These are phyloP conservation scores for Pyrenula massariospora DNA, from an alignment of 495 filamentous ascomycete genomes.

Conservation along the genomic window DNA sequence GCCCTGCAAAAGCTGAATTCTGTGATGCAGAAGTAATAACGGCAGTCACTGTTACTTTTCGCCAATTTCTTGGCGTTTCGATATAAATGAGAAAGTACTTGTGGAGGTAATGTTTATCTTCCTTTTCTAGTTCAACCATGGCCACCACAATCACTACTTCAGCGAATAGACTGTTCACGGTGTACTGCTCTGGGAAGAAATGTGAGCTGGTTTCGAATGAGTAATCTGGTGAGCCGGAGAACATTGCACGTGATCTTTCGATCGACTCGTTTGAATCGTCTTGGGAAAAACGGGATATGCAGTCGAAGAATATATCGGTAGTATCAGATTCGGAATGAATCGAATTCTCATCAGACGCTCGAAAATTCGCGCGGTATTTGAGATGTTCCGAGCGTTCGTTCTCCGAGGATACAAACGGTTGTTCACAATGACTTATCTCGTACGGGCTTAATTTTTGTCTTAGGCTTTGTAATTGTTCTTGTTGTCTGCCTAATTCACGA, in stretches of 20 bases:
- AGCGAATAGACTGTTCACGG: background rate
- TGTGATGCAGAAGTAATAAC: background rate
- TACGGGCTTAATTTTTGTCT: background rate
- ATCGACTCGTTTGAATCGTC: background rate
- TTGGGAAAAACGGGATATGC: background rate
- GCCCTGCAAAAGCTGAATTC: background rate
- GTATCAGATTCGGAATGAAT: background rate
- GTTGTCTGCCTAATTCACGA: background rate
- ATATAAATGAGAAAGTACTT: background rate
- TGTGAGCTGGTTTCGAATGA: background rate
- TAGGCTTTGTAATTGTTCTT: background rate
- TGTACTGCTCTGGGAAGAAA: conserved; percentile 1
- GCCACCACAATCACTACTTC: background rate
- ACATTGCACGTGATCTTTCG: background rate
- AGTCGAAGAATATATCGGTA: background rate
- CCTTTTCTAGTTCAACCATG: background rate
- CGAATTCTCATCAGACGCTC: background rate
- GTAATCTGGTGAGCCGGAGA: background rate
- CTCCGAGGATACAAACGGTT: background rate
- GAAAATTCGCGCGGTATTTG: background rate
- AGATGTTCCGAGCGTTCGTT: background rate
- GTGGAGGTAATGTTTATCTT: background rate
- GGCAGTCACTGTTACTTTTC: background rate
- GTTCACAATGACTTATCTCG: background rate
- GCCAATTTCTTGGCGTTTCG: background rate